Evolutionary conservation across 2,329 filamentous ascomycete genomes (phyloP).

Genomic region (Fusarium irregulare): DNA sequence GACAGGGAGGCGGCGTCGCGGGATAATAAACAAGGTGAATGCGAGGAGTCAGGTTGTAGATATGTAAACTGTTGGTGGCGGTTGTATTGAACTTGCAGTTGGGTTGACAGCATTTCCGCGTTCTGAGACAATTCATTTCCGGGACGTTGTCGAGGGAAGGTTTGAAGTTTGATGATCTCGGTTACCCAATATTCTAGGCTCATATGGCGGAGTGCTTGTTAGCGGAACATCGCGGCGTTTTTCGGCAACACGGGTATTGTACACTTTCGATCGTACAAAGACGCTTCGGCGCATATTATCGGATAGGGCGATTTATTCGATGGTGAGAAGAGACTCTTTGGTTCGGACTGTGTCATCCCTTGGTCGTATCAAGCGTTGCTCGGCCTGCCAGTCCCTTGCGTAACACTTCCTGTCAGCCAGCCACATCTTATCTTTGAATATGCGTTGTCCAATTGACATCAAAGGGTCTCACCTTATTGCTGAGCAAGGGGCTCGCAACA

Average conservation of each 20-base stretch:
- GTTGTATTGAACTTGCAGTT: not conserved
- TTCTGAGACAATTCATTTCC: not conserved
- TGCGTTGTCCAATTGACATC: not conserved
- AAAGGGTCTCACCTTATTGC: not conserved
- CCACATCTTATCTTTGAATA: not conserved
- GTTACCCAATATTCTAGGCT: not conserved
- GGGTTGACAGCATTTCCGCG: not conserved
- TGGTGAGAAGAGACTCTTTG: fast-evolving
- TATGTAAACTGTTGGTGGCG: slow-evolving; percentile 1
- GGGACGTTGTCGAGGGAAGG: not conserved
- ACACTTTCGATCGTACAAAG: not conserved
- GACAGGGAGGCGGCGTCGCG: too few species aligned
- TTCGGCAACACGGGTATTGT: not conserved
- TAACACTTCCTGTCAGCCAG: not conserved
- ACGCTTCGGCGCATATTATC: not conserved
- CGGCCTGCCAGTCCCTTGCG: not conserved
- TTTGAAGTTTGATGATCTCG: not conserved
- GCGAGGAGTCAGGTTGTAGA: not conserved
- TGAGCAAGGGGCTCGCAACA: not conserved
- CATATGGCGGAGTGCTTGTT: not conserved
- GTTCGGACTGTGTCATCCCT: not conserved
- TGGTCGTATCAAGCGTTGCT: not conserved
- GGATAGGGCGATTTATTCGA: not conserved
- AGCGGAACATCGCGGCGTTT: not conserved
- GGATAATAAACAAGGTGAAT: not conserved